phyloP scores from a whole-genome alignment of 2,329 filamentous ascomycete species.

The Epichloe amarillans region DNA sequence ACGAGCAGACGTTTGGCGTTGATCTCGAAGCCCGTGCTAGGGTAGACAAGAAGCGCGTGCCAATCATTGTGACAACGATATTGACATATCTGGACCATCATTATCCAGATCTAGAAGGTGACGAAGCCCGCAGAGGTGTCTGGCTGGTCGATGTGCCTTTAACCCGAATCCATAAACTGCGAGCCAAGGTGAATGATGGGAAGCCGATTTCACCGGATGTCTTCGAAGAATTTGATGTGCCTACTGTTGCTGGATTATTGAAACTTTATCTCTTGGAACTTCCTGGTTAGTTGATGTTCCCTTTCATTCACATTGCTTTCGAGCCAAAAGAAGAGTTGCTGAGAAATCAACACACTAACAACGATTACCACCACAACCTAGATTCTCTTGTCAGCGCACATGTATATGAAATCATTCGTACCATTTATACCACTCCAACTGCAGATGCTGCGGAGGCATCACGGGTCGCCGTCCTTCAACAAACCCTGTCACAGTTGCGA shows the following conservation, averaged over 20 bases:
- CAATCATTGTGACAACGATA: conserved; percentile 80
- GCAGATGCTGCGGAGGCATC: conserved; percentile 64
- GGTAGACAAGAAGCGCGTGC: conserved; percentile 90
- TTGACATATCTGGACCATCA: conserved; percentile 92
- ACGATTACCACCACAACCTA: conserved; percentile 19
- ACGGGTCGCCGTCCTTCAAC: conserved; percentile 82
- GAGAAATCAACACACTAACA: conserved; percentile 11
- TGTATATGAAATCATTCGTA: conserved; percentile 97
- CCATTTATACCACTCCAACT: conserved; percentile 76
- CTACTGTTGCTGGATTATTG: conserved; percentile 80
- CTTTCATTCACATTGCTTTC: neutral
- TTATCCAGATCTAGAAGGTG: conserved; percentile 93
- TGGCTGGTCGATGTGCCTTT: conserved; percentile 92
- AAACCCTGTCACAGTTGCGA: conserved; percentile 85
- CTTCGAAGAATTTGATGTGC: conserved; percentile 81
- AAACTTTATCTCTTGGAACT: conserved; percentile 93
- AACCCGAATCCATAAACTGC: conserved; percentile 69
- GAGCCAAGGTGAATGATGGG: conserved; percentile 74
- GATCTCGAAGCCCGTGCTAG: conserved; percentile 91
- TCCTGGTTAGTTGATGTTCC: conserved; percentile 50
- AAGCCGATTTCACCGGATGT: conserved; percentile 63
- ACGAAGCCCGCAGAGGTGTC: conserved; percentile 80
- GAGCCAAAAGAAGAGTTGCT: neutral
- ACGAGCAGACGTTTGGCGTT: conserved; percentile 95
- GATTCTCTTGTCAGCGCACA: conserved; percentile 97